A percentile compares a stretch with the other conserved stretches of the same genome.
These are phyloP conservation scores for Agarophyton chilense DNA, from an alignment of 23 red algal species.

Conservation along the genomic window DNA sequence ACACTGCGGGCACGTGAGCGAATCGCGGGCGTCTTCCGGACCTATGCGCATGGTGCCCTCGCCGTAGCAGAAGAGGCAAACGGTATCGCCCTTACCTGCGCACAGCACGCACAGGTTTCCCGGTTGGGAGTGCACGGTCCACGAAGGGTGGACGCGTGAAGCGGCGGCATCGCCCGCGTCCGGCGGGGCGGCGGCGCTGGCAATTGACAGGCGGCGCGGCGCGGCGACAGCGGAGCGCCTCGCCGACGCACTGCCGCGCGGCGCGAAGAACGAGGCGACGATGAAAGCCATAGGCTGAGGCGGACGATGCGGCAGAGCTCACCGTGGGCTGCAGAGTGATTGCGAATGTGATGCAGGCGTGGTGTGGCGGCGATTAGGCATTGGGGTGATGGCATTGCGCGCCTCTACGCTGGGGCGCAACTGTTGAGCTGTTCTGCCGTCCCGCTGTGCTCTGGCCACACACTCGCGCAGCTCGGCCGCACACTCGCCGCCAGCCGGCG, in stretches of 20 bases:
- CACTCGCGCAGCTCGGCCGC: no score
- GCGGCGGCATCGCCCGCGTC: neutral
- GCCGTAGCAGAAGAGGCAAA: conserved; percentile 78
- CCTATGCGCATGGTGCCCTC: conserved; percentile 72
- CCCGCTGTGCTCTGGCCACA: no score
- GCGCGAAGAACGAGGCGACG: neutral
- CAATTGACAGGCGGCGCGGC: neutral
- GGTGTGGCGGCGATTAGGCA: no score
- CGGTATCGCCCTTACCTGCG: conserved; percentile 27
- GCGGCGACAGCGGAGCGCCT: neutral
- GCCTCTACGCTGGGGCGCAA: no score
- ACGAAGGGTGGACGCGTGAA: conserved; percentile 39
- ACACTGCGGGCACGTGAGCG: conserved; percentile 46
- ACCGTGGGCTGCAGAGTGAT: no score
- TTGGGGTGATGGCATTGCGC: no score
- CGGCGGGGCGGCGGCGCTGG: neutral
- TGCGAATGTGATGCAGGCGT: no score
- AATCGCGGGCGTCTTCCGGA: conserved; percentile 40
- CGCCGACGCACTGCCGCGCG: neutral
- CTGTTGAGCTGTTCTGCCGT: no score
- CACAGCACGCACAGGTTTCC: conserved; percentile 76
- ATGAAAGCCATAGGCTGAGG: neutral
- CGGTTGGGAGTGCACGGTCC: conserved; percentile 65
- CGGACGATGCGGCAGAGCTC: no score
- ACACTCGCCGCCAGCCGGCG: no score